phyloP scores from a whole-genome alignment of 306 rosid genomes.

The Cicer arietinum region DNA sequence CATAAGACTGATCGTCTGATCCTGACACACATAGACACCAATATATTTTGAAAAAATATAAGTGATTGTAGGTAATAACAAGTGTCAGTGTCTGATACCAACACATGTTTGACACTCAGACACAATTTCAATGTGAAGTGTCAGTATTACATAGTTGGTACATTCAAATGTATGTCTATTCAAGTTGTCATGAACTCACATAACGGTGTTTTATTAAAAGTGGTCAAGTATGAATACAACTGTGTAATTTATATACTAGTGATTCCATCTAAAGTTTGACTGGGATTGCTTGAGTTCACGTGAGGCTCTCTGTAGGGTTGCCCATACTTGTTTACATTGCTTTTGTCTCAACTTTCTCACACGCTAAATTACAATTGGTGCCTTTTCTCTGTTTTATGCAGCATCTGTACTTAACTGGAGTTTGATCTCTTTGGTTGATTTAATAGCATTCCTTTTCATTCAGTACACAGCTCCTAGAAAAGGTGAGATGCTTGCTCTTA shows the following conservation, averaged over 20 bases:
- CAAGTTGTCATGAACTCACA: conserved; percentile 5
- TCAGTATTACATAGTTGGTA: background rate
- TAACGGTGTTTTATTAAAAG: background rate
- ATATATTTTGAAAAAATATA: too few species aligned
- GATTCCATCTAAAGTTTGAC: conserved; percentile 10
- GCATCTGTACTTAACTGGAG: conserved; percentile 57
- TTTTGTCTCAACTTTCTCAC: background rate
- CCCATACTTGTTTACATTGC: conserved; percentile 17
- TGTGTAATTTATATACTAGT: background rate
- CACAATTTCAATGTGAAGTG: too few species aligned
- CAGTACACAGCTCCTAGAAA: conserved; percentile 51
- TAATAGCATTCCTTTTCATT: conserved; percentile 52
- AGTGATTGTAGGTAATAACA: too few species aligned
- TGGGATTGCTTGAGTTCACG: conserved; percentile 20
- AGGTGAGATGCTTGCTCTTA: conserved; percentile 48
- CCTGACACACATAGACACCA: too few species aligned
- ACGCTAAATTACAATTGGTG: conserved; percentile 16
- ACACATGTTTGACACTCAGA: too few species aligned
- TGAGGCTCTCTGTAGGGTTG: conserved; percentile 5
- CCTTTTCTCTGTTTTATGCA: conserved; percentile 41
- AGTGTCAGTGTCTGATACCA: too few species aligned
- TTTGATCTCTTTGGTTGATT: conserved; percentile 53
- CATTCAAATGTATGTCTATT: conserved; percentile 3
- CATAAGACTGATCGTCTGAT: too few species aligned
- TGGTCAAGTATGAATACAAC: conserved; percentile 2